A percentile compares a stretch with the other conserved stretches of the same genome.
Conservation (phyloP, 1,284 basidiomycete genomes). For the Malassezia obtusa region DNA sequence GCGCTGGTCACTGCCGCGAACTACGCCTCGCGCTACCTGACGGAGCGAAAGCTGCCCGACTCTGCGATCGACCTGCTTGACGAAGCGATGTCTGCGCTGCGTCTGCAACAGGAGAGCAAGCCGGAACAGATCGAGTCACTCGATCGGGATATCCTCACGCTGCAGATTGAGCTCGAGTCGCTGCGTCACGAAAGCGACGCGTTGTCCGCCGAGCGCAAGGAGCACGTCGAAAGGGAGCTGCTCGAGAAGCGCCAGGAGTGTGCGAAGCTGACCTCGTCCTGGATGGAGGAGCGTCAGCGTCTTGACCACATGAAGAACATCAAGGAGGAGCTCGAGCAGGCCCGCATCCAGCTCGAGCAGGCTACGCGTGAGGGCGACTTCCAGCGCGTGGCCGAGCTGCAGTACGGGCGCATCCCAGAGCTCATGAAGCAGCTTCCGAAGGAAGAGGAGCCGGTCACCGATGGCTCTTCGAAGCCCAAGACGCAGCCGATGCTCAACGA, state of each 20-base stretch:
- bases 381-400: slow-evolving; percentile 65
- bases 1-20: slow-evolving; percentile 80
- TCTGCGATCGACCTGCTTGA: slow-evolving; percentile 36
- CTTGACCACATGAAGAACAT: slow-evolving; percentile 67
- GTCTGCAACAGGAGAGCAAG: slow-evolving; percentile 80
- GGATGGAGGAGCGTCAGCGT: slow-evolving; percentile 67
- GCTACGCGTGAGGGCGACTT: slow-evolving; percentile 75
- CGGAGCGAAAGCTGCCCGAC: slow-evolving; percentile 39
- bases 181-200: slow-evolving; percentile 78
- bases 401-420: slow-evolving; percentile 74
- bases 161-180: slow-evolving; percentile 75
- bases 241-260: slow-evolving; percentile 13
- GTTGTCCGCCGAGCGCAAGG: slow-evolving; percentile 63
- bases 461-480: neutral
- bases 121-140: slow-evolving; percentile 74
- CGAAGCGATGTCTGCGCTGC: slow-evolving; percentile 58
- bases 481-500: slow-evolving; percentile 60
- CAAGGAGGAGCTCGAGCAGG: slow-evolving; percentile 70
- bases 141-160: slow-evolving; percentile 70
- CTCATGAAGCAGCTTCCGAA: slow-evolving; percentile 65
- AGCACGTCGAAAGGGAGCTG: slow-evolving; percentile 55
- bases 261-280: slow-evolving; percentile 57
- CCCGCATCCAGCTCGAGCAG: slow-evolving; percentile 74
- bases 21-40: slow-evolving; percentile 80
- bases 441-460: slow-evolving; percentile 54